phyloP scores from a whole-genome alignment of 805 yeast genomes.

The Starmerella powellii region DNA sequence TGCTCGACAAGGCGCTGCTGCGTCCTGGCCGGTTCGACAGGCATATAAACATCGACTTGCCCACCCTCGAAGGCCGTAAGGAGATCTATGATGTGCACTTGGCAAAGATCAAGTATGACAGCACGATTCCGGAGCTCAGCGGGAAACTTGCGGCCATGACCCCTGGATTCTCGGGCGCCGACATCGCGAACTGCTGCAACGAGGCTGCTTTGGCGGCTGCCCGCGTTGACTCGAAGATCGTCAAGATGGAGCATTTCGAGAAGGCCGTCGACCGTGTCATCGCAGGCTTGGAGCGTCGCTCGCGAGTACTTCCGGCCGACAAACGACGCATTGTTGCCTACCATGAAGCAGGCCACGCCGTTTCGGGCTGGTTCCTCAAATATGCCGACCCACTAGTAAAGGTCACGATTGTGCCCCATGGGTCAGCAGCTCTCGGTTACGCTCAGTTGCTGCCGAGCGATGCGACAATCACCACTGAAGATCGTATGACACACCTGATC shows the following conservation, averaged over 20 bases:
- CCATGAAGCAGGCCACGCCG: conserved; percentile 96
- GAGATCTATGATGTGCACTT: conserved; percentile 76
- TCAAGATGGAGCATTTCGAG: conserved; percentile 66
- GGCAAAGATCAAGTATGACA: conserved; percentile 38
- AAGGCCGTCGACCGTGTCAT: conserved; percentile 87
- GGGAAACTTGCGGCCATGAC: conserved; percentile 85
- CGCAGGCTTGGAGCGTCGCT: conserved; percentile 85
- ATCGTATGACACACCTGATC: conserved; percentile 73
- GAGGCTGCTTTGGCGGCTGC: conserved; percentile 94
- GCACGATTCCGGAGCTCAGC: conserved; percentile 49
- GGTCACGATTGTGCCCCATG: conserved; percentile 90
- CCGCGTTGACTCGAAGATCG: conserved; percentile 50
- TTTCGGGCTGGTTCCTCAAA: conserved; percentile 84
- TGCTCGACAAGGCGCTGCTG: conserved; percentile 74
- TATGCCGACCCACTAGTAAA: conserved; percentile 83
- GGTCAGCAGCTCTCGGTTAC: conserved; percentile 90
- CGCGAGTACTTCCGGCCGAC: conserved; percentile 62
- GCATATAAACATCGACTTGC: conserved; percentile 73
- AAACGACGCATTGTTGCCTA: conserved; percentile 81
- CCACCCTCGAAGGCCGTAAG: conserved; percentile 81
- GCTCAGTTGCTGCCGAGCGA: conserved; percentile 92
- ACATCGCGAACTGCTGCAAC: conserved; percentile 86
- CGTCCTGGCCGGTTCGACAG: conserved; percentile 95
- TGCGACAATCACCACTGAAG: conserved; percentile 61
- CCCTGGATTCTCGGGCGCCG: conserved; percentile 94